Evolutionary conservation across 371 early-diverging fungal genomes (phyloP).

Genomic region (Coemansia sp.): DNA sequence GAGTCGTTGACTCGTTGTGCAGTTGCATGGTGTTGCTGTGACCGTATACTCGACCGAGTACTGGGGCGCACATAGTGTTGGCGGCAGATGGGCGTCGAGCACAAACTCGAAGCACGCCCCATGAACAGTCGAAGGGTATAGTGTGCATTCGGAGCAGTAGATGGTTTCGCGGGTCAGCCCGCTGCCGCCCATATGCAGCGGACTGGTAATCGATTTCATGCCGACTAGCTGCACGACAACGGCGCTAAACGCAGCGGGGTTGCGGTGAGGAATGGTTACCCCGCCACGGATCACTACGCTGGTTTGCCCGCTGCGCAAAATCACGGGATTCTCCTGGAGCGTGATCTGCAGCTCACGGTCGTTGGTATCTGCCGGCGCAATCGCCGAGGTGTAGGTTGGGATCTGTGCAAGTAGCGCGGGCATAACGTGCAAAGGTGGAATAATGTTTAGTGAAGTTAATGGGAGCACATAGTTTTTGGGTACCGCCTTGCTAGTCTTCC

Average conservation of each 20-base stretch:
- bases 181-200: neutral
- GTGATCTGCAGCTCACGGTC: conserved; percentile 6
- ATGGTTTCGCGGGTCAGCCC: neutral
- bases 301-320: conserved; percentile 6
- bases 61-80: conserved; percentile 11
- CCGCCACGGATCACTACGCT: conserved; percentile 1
- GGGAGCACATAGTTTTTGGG: too few relatives aligned
- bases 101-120: conserved; percentile 16
- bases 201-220: neutral
- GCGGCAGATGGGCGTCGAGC: neutral
- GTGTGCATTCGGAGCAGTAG: neutral
- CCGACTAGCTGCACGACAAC: neutral
- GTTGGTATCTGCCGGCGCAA: too few relatives aligned
- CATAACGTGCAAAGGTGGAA: neutral
- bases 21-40: neutral
- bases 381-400: too few relatives aligned
- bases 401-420: neutral
- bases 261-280: neutral
- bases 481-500: too few relatives aligned
- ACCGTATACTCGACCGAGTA: conserved; percentile 11
- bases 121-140: neutral
- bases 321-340: conserved; percentile 10
- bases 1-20: neutral
- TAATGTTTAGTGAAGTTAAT: too few relatives aligned
- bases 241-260: neutral